A percentile compares a stretch with the other conserved stretches of the same genome.
phyloP scores from a whole-genome alignment of 2,329 filamentous ascomycete species.

The Calcarisporium arbuscula region DNA sequence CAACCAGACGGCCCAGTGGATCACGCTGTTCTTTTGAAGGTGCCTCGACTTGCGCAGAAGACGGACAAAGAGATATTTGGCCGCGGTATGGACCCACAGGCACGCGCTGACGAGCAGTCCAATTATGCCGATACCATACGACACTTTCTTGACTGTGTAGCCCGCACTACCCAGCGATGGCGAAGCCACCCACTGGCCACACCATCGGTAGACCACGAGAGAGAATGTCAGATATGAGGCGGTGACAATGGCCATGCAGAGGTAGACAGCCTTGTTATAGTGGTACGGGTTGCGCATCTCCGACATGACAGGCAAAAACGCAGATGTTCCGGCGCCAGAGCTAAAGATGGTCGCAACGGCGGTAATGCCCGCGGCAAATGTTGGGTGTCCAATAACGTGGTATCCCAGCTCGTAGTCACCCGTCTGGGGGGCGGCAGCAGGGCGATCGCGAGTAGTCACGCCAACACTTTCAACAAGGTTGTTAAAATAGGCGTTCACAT shows the following conservation, averaged over 20 bases:
- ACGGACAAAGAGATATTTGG: slow-evolving; percentile 35
- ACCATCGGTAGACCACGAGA: slow-evolving; percentile 55
- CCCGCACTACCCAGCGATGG: slow-evolving; percentile 57
- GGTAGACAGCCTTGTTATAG: slow-evolving; percentile 53
- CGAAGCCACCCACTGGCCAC: slow-evolving; percentile 55
- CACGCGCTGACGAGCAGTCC: slow-evolving; percentile 14
- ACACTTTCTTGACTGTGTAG: slow-evolving; percentile 51
- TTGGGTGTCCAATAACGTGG: slow-evolving; percentile 46
- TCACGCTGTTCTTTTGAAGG: slow-evolving; percentile 25
- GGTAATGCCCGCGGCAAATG: slow-evolving; percentile 52
- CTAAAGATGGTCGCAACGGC: slow-evolving; percentile 54
- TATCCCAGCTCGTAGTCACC: slow-evolving; percentile 56
- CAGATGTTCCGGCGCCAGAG: slow-evolving; percentile 51
- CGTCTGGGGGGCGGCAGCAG: slow-evolving; percentile 52
- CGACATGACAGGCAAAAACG: slow-evolving; percentile 58
- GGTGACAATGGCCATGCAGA: slow-evolving; percentile 52
- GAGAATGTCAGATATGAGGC: slow-evolving; percentile 52
- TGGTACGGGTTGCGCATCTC: slow-evolving; percentile 57
- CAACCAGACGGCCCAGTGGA: slow-evolving; percentile 31
- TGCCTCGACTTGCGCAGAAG: slow-evolving; percentile 29
- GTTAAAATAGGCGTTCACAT: no score
- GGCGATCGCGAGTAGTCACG: slow-evolving; percentile 50
- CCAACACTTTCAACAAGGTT: slow-evolving; percentile 32
- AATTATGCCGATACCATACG: slow-evolving; percentile 52
- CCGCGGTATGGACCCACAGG: slow-evolving; percentile 26